Conservation (phyloP, 2,329 filamentous ascomycete genomes). For the Blastomyces parvus region DNA sequence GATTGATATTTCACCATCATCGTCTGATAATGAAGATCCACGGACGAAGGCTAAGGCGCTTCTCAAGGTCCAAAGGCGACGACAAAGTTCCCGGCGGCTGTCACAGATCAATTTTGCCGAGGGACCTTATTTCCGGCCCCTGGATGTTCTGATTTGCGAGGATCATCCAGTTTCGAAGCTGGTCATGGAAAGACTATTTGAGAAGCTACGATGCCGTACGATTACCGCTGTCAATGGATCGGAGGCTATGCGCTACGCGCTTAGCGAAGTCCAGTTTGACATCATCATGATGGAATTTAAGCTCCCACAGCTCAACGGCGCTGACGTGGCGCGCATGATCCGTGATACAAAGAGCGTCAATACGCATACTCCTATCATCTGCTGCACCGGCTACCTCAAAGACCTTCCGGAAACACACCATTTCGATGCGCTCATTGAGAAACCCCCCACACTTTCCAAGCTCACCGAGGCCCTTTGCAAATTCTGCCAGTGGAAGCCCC, state of each 20-base stretch:
- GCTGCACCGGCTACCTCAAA: slow-evolving; percentile 95
- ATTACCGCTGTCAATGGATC: slow-evolving; percentile 84
- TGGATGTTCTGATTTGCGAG: slow-evolving; percentile 94
- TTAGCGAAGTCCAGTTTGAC: slow-evolving; percentile 97
- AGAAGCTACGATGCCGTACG: slow-evolving; percentile 89
- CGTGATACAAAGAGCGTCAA: slow-evolving; percentile 94
- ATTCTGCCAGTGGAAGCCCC: slow-evolving; percentile 88
- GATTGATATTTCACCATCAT: slow-evolving; percentile 92
- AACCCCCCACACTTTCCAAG: slow-evolving; percentile 88
- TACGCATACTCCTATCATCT: slow-evolving; percentile 86
- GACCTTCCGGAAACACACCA: slow-evolving; percentile 91
- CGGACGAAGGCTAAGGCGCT: slow-evolving; percentile 85
- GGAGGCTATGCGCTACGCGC: slow-evolving; percentile 85
- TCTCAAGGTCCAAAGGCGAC: slow-evolving; percentile 79
- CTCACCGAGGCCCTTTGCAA: slow-evolving; percentile 77
- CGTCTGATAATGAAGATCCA: slow-evolving; percentile 92
- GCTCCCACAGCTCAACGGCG: slow-evolving; percentile 85
- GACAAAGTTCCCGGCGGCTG: slow-evolving; percentile 90
- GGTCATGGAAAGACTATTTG: slow-evolving; percentile 97
- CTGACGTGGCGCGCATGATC: slow-evolving; percentile 95
- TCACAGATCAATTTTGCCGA: slow-evolving; percentile 83
- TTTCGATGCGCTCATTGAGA: slow-evolving; percentile 92
- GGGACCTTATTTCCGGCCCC: slow-evolving; percentile 73
- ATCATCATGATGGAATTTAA: slow-evolving; percentile 98
- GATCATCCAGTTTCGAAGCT: slow-evolving; percentile 93